These are phyloP conservation scores for Metschnikowia rubicola DNA, from an alignment of 805 yeast genomes.

Conservation along the genomic window DNA sequence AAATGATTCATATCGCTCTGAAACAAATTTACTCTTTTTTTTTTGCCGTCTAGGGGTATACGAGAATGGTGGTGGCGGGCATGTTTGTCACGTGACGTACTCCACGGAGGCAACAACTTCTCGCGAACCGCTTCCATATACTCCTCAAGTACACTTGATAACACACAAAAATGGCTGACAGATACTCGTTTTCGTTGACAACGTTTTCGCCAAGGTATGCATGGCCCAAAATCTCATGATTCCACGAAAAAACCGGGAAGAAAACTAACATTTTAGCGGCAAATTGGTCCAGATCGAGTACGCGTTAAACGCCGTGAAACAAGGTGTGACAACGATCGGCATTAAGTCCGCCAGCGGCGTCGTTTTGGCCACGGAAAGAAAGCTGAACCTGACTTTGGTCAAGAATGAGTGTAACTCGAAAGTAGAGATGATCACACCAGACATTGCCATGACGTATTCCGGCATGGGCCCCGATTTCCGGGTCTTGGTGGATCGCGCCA, in stretches of 20 bases:
- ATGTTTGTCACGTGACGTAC: background rate
- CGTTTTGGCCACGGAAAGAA: constrained; percentile 94
- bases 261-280: constrained; percentile 57
- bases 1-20: too few relatives aligned
- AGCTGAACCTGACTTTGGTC: constrained; percentile 73
- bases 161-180: constrained; percentile 73
- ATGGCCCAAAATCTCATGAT: background rate
- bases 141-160: background rate
- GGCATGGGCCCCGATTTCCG: constrained; percentile 99
- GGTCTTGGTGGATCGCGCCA: constrained; percentile 87
- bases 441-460: constrained; percentile 92
- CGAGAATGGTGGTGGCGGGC: background rate
- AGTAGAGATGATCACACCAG: constrained; percentile 83
- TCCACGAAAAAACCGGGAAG: too few relatives aligned
- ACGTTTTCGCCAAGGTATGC: constrained; percentile 94
- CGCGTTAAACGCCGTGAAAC: constrained; percentile 95
- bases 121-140: background rate
- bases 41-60: too few relatives aligned
- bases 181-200: constrained; percentile 95
- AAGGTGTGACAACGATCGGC: constrained; percentile 96
- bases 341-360: constrained; percentile 93
- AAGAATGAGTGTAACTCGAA: constrained; percentile 73
- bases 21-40: too few relatives aligned
- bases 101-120: background rate
- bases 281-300: constrained; percentile 96